Percentiles rank a stretch among this genome's conserved stretches.
Evolutionary conservation across 2,329 filamentous ascomycete genomes (phyloP).

Genomic region (Diaporthe citriasiana): DNA sequence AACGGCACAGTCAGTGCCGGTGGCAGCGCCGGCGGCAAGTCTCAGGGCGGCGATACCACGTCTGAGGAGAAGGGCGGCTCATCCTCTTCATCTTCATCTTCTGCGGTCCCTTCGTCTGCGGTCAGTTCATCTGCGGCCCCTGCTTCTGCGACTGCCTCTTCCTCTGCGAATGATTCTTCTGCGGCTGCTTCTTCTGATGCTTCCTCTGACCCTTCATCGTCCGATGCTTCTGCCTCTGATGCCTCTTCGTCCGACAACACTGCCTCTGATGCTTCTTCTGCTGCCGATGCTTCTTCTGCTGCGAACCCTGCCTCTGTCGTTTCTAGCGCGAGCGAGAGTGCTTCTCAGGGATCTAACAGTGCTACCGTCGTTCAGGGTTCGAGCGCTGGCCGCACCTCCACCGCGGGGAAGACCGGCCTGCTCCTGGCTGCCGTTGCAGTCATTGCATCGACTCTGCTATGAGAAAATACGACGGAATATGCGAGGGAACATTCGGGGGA

Average conservation of each 20-base stretch:
- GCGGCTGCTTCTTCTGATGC: neutral
- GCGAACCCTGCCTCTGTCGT: conserved; percentile 25
- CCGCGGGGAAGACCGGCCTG: conserved; percentile 20
- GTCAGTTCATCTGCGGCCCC: conserved; percentile 23
- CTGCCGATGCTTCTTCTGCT: conserved; percentile 11
- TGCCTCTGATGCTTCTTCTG: neutral
- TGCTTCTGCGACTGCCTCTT: conserved; percentile 8
- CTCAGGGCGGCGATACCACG: conserved; percentile 11
- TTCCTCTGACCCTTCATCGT: neutral
- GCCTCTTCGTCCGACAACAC: neutral
- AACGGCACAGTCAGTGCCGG: neutral
- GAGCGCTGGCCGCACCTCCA: conserved; percentile 13
- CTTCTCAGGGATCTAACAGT: conserved; percentile 31
- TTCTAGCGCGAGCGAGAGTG: conserved; percentile 28
- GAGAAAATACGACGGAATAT: too few relatives aligned
- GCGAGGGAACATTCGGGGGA: neutral
- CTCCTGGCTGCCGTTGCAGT: conserved; percentile 27
- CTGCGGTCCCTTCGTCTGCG: conserved; percentile 16
- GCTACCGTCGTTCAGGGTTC: conserved; percentile 19
- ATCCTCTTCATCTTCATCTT: neutral
- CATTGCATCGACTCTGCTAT: conserved; percentile 23
- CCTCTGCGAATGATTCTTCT: neutral
- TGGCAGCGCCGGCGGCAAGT: conserved; percentile 7
- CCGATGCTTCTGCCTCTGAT: neutral
- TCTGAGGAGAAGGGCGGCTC: conserved; percentile 29